Conservation (phyloP, 768 basidiomycete species). For the Chalciporus pseudorubinellus region DNA sequence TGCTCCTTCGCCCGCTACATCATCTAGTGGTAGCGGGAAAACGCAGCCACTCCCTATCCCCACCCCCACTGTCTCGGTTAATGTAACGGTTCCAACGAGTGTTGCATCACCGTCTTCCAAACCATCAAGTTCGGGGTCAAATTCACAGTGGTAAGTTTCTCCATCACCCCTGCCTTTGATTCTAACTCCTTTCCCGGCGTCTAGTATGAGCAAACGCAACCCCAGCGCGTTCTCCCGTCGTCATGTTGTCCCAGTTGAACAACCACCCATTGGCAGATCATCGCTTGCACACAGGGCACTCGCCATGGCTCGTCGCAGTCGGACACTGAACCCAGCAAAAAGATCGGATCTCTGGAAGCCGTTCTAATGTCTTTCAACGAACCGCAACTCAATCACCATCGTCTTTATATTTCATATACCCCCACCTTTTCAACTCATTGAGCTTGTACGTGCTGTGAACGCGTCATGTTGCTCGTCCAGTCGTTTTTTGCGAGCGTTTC, state of each 20-base stretch:
- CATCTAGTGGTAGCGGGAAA: neutral
- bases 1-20: fast-evolving
- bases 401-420: neutral
- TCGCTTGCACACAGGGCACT: slow-evolving; percentile 4
- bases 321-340: neutral
- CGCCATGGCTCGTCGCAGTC: slow-evolving; percentile 13
- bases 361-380: slow-evolving; percentile 2
- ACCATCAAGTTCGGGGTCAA: neutral
- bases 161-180: neutral
- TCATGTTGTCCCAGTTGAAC: slow-evolving; percentile 1
- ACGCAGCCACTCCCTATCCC: neutral
- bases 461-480: neutral
- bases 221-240: slow-evolving; percentile 8
- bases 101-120: neutral
- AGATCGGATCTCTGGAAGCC: slow-evolving; percentile 15
- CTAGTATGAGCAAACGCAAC: slow-evolving; percentile 4
- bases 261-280: neutral
- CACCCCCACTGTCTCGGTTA: neutral
- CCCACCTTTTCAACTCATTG: neutral
- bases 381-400: neutral
- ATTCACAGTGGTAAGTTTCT: slow-evolving; percentile 15
- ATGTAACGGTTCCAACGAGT: neutral
- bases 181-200: neutral
- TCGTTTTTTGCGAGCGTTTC: slow-evolving; percentile 2
- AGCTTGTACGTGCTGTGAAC: slow-evolving; percentile 6